These are phyloP conservation scores for Dichotomopilus funicola DNA, from an alignment of 2,329 filamentous ascomycete species.

Conservation along the genomic window DNA sequence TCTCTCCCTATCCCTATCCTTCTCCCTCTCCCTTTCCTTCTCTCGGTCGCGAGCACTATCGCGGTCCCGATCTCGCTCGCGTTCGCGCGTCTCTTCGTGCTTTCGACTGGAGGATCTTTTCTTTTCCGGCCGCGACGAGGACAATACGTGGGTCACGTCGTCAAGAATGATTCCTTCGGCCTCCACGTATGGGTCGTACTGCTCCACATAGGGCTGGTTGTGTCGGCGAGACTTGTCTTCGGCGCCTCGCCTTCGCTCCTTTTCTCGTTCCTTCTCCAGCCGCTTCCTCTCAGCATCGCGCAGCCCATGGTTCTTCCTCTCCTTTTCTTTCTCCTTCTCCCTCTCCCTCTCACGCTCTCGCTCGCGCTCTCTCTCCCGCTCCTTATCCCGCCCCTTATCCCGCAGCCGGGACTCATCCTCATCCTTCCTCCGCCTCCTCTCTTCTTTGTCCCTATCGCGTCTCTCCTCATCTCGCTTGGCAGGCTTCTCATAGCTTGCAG, in stretches of 20 bases:
- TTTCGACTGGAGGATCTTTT: constrained; percentile 28
- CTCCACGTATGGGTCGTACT: constrained; percentile 7
- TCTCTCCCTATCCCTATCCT: constrained; percentile 21
- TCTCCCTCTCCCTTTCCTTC: constrained; percentile 8
- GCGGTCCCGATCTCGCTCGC: constrained; percentile 11
- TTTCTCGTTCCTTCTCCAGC: constrained; percentile 29
- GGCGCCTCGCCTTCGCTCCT: constrained; percentile 24
- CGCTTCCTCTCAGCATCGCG: constrained; percentile 31
- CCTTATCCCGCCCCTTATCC: constrained; percentile 29
- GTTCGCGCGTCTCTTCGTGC: constrained; percentile 22
- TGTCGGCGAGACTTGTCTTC: constrained; percentile 27
- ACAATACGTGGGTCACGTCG: constrained; percentile 21
- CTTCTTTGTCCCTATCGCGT: constrained; percentile 25
- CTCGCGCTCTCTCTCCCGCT: constrained; percentile 28
- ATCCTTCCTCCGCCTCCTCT: constrained; percentile 27
- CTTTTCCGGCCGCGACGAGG: constrained; percentile 21
- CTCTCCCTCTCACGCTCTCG: constrained; percentile 20
- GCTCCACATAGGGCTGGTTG: constrained; percentile 25
- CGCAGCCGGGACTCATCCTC: constrained; percentile 24
- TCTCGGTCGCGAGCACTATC: constrained; percentile 3
- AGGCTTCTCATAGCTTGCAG: constrained; percentile 34
- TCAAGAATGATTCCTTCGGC: constrained; percentile 18
- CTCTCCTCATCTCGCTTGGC: constrained; percentile 36
- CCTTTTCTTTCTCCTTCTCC: constrained; percentile 26
- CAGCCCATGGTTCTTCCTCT: constrained; percentile 25